These are phyloP conservation scores for Ganoderma multipileum DNA, from an alignment of 1,284 basidiomycete species.

Conservation along the genomic window DNA sequence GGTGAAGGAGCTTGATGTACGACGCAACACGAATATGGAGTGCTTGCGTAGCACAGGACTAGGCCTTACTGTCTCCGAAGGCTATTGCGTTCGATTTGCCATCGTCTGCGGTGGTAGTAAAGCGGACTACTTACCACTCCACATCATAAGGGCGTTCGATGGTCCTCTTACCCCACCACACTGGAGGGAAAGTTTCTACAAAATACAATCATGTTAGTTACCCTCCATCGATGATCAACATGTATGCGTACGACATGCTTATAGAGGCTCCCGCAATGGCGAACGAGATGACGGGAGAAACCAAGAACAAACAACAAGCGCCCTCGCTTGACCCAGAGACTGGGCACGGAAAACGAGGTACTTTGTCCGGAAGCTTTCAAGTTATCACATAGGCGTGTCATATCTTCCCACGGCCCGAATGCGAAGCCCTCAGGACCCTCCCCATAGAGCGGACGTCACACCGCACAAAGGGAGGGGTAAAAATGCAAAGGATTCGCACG, in stretches of 20 bases:
- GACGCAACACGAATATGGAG: not conserved
- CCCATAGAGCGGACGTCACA: not conserved
- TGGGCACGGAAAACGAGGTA: too few species aligned
- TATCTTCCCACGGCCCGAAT: too few species aligned
- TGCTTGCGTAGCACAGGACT: not conserved
- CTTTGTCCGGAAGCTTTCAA: too few species aligned
- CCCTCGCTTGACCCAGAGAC: too few species aligned
- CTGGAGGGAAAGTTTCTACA: not conserved
- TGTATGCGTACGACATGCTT: too few species aligned
- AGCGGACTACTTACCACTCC: not conserved
- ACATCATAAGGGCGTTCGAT: not conserved
- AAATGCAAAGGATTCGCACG: slow-evolving; percentile 3
- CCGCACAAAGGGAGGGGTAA: not conserved
- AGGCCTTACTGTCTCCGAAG: not conserved
- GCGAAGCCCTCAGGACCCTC: too few species aligned
- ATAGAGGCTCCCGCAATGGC: too few species aligned
- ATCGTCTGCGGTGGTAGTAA: not conserved
- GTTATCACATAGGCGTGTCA: too few species aligned
- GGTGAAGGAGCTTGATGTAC: not conserved
- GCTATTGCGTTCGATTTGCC: not conserved
- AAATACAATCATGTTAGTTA: not conserved
- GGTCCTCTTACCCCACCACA: not conserved
- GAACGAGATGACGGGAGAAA: too few species aligned
- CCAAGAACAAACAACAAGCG: not conserved
- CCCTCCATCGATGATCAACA: not conserved